phyloP scores from a whole-genome alignment of 2,329 filamentous ascomycete species.

The Epichloe sibirici region DNA sequence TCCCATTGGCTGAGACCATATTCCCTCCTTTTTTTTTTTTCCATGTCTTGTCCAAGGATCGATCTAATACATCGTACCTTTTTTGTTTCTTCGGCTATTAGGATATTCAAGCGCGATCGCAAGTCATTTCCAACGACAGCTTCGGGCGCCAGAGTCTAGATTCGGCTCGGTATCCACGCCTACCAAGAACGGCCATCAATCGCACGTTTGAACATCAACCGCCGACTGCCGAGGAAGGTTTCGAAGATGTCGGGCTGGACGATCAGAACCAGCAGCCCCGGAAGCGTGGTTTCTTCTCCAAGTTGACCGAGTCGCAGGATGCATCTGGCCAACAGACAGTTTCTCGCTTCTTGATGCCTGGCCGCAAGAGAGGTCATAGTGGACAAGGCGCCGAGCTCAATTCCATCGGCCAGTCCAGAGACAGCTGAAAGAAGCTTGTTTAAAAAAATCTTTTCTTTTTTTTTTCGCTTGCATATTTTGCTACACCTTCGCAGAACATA shows the following conservation, averaged over 20 bases:
- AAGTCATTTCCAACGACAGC: slow-evolving; percentile 48
- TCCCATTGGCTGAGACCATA: neutral
- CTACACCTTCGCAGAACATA: neutral
- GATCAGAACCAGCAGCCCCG: slow-evolving; percentile 43
- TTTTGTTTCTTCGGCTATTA: slow-evolving; percentile 21
- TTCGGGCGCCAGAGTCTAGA: slow-evolving; percentile 71
- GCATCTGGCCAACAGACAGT: slow-evolving; percentile 25
- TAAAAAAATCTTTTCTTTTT: neutral
- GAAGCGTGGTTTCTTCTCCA: slow-evolving; percentile 63
- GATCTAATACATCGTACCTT: neutral
- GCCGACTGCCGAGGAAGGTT: slow-evolving; percentile 63
- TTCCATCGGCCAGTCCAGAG: slow-evolving; percentile 38
- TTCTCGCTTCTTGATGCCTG: slow-evolving; percentile 54
- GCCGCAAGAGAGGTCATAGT: slow-evolving; percentile 54
- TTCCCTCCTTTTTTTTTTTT: neutral
- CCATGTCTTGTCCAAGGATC: neutral
- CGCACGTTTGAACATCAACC: slow-evolving; percentile 46
- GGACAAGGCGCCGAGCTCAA: slow-evolving; percentile 62
- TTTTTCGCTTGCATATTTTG: neutral
- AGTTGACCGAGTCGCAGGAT: slow-evolving; percentile 51
- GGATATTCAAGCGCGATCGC: slow-evolving; percentile 86
- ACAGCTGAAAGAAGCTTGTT: slow-evolving; percentile 9
- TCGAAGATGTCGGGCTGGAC: slow-evolving; percentile 86
- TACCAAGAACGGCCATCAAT: slow-evolving; percentile 49
- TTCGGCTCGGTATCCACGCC: slow-evolving; percentile 51